phyloP scores from a whole-genome alignment of 306 rosid genomes.

The Delonix regia region DNA sequence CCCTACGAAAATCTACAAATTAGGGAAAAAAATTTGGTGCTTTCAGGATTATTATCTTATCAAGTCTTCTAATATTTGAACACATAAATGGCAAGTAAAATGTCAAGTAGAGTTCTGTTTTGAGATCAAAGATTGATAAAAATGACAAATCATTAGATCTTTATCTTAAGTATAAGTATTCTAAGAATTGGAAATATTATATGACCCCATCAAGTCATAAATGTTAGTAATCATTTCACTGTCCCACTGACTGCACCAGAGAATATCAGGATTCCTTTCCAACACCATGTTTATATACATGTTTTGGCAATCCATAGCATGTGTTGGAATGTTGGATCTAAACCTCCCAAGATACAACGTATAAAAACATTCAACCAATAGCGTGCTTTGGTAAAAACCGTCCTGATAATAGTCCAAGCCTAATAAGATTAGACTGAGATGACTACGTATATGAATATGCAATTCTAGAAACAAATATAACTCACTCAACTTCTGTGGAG shows the following conservation, averaged over 20 bases:
- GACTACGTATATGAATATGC: background rate
- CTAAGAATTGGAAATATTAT: slow-evolving; percentile 1
- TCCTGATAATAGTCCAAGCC: background rate
- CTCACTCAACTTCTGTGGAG: background rate
- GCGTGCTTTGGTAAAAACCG: slow-evolving; percentile 9
- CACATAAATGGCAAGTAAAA: background rate
- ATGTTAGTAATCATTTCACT: slow-evolving; percentile 1
- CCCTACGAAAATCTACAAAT: background rate
- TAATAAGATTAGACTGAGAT: background rate
- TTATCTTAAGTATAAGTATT: slow-evolving; percentile 9
- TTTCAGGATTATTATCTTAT: background rate
- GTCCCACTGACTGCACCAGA: background rate
- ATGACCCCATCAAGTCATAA: background rate
- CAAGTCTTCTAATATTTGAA: background rate
- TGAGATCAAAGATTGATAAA: background rate
- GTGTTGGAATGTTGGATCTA: slow-evolving; percentile 20
- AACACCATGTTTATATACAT: background rate
- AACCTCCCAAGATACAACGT: background rate
- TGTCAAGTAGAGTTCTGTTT: background rate
- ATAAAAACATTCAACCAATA: background rate
- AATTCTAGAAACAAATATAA: background rate
- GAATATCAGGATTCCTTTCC: background rate
- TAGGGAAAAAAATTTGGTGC: background rate
- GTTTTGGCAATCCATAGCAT: slow-evolving; percentile 3
- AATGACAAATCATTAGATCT: background rate